Conservation (phyloP, 1,139 yeast genomes). For the Hansenula sp. region DNA sequence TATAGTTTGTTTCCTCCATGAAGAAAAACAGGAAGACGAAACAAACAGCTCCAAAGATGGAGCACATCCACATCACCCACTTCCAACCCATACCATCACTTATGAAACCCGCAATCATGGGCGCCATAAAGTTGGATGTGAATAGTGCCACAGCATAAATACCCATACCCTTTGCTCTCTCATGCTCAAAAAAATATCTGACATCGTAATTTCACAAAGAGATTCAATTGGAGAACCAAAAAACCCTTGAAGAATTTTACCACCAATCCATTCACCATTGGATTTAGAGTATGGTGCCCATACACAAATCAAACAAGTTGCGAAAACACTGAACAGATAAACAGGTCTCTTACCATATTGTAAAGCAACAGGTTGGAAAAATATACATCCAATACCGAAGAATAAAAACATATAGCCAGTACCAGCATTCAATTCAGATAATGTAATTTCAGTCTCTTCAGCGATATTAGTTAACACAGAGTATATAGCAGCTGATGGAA, state of each 20-base stretch:
- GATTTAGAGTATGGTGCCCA: constrained; percentile 40
- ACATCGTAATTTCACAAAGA: constrained; percentile 45
- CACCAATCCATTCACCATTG: constrained; percentile 35
- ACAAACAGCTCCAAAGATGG: constrained; percentile 44
- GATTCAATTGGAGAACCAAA: constrained; percentile 55
- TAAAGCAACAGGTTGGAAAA: constrained; percentile 48
- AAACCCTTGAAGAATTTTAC: constrained; percentile 41
- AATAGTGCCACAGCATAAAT: constrained; percentile 38
- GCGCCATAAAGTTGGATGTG: constrained; percentile 38
- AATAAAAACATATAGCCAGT: constrained; percentile 46
- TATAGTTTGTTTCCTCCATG: constrained; percentile 45
- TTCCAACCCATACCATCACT: constrained; percentile 44
- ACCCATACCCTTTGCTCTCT: constrained; percentile 45
- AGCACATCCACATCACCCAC: constrained; percentile 39
- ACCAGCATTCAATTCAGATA: constrained; percentile 43
- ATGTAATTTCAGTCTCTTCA: constrained; percentile 34
- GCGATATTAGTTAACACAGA: constrained; percentile 41
- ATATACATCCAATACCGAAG: constrained; percentile 44
- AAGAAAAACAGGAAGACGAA: constrained; percentile 38
- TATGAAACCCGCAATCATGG: constrained; percentile 48
- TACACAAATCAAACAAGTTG: constrained; percentile 33
- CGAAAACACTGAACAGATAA: constrained; percentile 32
- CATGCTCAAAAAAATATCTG: constrained; percentile 51
- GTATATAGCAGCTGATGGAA: constrained; percentile 44
- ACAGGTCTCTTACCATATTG: constrained; percentile 53